Evolutionary conservation across 495 filamentous ascomycete species (phyloP).

Genomic region (Penicillium diatomitis): DNA sequence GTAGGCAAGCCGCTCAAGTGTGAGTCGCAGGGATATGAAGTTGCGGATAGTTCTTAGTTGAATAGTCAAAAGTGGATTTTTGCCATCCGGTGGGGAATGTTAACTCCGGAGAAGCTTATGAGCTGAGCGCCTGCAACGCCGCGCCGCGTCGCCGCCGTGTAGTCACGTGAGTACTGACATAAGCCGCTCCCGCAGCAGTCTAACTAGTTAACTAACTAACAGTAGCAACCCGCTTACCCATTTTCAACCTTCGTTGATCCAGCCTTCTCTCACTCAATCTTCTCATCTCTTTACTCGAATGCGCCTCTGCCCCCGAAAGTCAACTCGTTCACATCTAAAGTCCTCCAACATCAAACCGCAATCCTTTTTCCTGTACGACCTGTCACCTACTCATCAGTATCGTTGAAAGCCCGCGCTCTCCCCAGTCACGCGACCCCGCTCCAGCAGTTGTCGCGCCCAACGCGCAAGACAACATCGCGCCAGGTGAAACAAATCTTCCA

Average conservation of each 20-base stretch:
- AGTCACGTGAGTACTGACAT: conserved; percentile 3
- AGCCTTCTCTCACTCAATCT: conserved; percentile 6
- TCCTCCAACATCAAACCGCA: too few relatives aligned
- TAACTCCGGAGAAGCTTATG: conserved; percentile 18
- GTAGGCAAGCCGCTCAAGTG: too few relatives aligned
- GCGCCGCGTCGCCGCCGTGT: conserved; percentile 7
- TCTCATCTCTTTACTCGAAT: conserved; percentile 1
- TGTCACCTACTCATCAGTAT: too few relatives aligned
- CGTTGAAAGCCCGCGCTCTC: too few relatives aligned
- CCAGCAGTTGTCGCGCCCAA: conserved; percentile 19
- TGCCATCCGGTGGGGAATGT: conserved; percentile 17
- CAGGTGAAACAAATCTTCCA: conserved; percentile 8
- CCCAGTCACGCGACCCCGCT: conserved; percentile 27
- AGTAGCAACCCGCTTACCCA: conserved; percentile 5
- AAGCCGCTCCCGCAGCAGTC: conserved; percentile 2
- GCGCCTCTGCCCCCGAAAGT: too few relatives aligned
- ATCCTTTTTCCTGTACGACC: too few relatives aligned
- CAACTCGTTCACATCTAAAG: too few relatives aligned
- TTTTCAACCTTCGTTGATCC: conserved; percentile 1
- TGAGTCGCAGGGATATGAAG: not conserved
- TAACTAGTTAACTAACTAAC: too few relatives aligned
- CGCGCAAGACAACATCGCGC: conserved; percentile 21
- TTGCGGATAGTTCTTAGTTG: conserved; percentile 8
- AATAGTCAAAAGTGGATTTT: conserved; percentile 11
- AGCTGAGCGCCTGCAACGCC: conserved; percentile 1